phyloP scores from a whole-genome alignment of 306 rosid genomes.

The Leucaena leucocephala region DNA sequence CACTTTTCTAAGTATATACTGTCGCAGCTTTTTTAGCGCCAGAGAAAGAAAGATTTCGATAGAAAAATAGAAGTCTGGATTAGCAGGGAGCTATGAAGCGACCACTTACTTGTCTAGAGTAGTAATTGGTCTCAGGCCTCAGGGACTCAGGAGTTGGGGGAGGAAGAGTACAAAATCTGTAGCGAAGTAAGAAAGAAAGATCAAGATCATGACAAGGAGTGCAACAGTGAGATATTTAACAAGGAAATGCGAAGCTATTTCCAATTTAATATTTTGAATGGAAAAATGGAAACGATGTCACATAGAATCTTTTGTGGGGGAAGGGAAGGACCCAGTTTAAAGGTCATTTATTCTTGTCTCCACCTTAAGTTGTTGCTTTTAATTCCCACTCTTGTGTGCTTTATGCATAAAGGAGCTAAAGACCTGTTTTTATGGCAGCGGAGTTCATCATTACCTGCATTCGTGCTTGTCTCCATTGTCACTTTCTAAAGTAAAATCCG shows the following conservation, averaged over 20 bases:
- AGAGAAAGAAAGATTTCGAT: neutral
- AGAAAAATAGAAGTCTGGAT: neutral
- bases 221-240: constrained; percentile 53
- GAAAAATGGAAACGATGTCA: constrained; percentile 36
- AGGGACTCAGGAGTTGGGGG: constrained; percentile 34
- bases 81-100: constrained; percentile 7
- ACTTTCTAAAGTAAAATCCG: constrained; percentile 43
- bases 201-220: constrained; percentile 34
- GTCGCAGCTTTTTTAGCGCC: constrained; percentile 7
- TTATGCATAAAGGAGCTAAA: constrained; percentile 51
- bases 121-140: neutral
- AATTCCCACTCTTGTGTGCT: constrained; percentile 63
- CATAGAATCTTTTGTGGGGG: constrained; percentile 37
- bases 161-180: constrained; percentile 27
- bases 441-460: constrained; percentile 68
- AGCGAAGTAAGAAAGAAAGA: constrained; percentile 37
- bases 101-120: constrained; percentile 43
- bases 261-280: constrained; percentile 34
- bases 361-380: constrained; percentile 53
- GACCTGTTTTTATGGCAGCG: constrained; percentile 60
- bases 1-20: constrained; percentile 2
- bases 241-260: constrained; percentile 33
- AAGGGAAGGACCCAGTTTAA: constrained; percentile 51
- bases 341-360: constrained; percentile 55
- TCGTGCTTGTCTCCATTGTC: constrained; percentile 64